Base-by-base conservation (phyloP, 2,329 filamentous ascomycete genomes). In the Colletotrichum falcatum region DNA sequence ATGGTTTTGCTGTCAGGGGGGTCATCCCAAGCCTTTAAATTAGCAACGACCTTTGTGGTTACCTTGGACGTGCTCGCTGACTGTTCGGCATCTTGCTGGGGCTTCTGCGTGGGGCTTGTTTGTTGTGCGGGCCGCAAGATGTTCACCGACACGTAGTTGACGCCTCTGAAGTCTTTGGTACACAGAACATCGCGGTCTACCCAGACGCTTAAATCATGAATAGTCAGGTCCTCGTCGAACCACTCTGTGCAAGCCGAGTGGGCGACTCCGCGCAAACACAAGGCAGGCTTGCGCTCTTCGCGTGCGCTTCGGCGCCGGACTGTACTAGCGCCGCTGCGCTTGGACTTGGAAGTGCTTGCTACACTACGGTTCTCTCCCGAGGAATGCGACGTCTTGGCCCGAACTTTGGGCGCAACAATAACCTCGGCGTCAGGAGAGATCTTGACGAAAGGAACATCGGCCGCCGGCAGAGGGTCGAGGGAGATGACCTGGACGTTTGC, bases 361-460 rank as follows among this genome's bases (percentile, higher is more conserved):
- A 95, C 92, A 78, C 95, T 98, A 69, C 92, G 87, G 77, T 88
- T 94, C 74, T 97, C 94, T 46, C 90, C 89, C n/a, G 85, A 88
- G 70, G 83, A 87, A 66, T 91, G 88, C 4, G 89, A 84, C 42
- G 87, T 83, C 79, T 93, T 94, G 51, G 92, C 87, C 65, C 95
- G 89, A 33, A 91, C 92, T 83, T 99, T 99, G 0, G 96, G 96
- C 4, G 96, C 96, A 71, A 99, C 96, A 74, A 98, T 97, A 60
- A 99, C 95, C 81, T 99, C 96, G 28, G 95, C 95, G 78, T 98
- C 94, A 0, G 95, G 93, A 0, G 94, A 92, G 61, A 99, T 93
- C 81, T 98, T 98, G 33, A 93, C 94, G 78, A 99, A 99, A 0
- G 93, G 87, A 1, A 89, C 87, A 59, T 90, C 88, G 2, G 89